A percentile compares a stretch with the other conserved stretches of the same genome.
Evolutionary conservation across 768 basidiomycete species (phyloP).

Genomic region (Leccinellum rugosiceps): DNA sequence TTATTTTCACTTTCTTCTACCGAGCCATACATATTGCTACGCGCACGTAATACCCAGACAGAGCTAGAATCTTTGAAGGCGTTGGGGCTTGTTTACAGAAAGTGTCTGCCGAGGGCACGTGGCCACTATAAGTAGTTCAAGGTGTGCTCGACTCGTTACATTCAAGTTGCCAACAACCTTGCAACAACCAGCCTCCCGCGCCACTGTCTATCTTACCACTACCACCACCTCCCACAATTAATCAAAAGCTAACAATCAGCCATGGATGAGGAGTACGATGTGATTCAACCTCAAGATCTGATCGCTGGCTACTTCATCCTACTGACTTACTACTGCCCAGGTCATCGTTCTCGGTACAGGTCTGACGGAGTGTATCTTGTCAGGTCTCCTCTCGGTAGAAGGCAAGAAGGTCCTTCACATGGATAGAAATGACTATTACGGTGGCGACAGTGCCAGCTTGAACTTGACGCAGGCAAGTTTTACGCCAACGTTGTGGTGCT

Average conservation of each 20-base stretch:
- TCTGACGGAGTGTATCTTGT: slow-evolving; percentile 97
- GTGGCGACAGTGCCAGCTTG: slow-evolving; percentile 93
- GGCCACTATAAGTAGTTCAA: slow-evolving; percentile 29
- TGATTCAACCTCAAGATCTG: slow-evolving; percentile 35
- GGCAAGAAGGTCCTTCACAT: slow-evolving; percentile 99
- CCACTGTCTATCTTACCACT: slow-evolving; percentile 9
- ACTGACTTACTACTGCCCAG: slow-evolving; percentile 36
- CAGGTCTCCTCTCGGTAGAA: slow-evolving; percentile 96
- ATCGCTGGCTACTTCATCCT: slow-evolving; percentile 3
- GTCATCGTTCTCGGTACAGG: slow-evolving; percentile 95
- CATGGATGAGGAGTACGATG: slow-evolving; percentile 99
- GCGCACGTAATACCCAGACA: slow-evolving; percentile 9
- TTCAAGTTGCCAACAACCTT: slow-evolving; percentile 13
- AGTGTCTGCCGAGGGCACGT: slow-evolving; percentile 21
- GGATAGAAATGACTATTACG: slow-evolving; percentile 98
- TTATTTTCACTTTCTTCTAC: neutral
- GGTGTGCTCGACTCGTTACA: neutral
- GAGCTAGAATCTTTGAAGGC: neutral
- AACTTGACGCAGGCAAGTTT: slow-evolving; percentile 89
- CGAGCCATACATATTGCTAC: neutral
- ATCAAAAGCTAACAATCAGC: slow-evolving; percentile 22
- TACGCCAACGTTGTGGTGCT: slow-evolving; percentile 5
- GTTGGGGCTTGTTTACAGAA: slow-evolving; percentile 13
- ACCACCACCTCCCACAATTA: neutral
- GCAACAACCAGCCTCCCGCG: slow-evolving; percentile 13